Percentiles rank a stretch among this genome's conserved stretches.
Evolutionary conservation across 2,329 filamentous ascomycete genomes (phyloP).

Genomic region (Samsoniella hepiali): DNA sequence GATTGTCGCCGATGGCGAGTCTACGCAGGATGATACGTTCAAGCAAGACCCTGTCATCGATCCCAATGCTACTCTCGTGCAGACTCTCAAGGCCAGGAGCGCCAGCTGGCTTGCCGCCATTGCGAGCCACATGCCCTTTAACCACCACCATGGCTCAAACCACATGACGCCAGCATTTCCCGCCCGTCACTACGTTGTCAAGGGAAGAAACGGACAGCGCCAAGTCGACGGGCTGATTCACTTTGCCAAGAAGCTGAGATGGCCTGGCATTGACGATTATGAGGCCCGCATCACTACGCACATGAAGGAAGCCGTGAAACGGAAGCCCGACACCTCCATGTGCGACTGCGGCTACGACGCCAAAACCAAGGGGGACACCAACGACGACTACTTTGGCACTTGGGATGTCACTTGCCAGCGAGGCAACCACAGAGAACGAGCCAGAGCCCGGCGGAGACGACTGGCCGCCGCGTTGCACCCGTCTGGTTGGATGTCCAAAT

Average conservation of each 20-base stretch:
- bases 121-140: constrained; percentile 51
- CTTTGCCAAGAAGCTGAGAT: constrained; percentile 60
- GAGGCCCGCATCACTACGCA: constrained; percentile 48
- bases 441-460: constrained; percentile 47
- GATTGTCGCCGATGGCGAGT: constrained; percentile 45
- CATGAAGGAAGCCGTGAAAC: constrained; percentile 41
- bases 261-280: constrained; percentile 58
- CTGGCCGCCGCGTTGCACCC: constrained; percentile 56
- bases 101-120: constrained; percentile 56
- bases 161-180: constrained; percentile 30
- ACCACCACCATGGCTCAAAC: constrained; percentile 37
- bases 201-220: constrained; percentile 53
- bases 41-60: constrained; percentile 9
- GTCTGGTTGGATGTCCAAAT: constrained; percentile 65
- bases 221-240: constrained; percentile 61
- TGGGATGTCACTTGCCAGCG: constrained; percentile 35
- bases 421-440: constrained; percentile 28
- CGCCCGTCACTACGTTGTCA: constrained; percentile 46
- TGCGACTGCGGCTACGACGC: constrained; percentile 10
- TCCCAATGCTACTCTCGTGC: constrained; percentile 17
- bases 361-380: constrained; percentile 14
- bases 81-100: constrained; percentile 27
- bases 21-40: constrained; percentile 2
- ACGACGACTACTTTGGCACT: constrained; percentile 45
- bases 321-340: constrained; percentile 25